Percentiles rank a stretch among this genome's conserved stretches.
These are phyloP conservation scores for Candida sonorensis DNA, from an alignment of 805 yeast species.

Conservation along the genomic window DNA sequence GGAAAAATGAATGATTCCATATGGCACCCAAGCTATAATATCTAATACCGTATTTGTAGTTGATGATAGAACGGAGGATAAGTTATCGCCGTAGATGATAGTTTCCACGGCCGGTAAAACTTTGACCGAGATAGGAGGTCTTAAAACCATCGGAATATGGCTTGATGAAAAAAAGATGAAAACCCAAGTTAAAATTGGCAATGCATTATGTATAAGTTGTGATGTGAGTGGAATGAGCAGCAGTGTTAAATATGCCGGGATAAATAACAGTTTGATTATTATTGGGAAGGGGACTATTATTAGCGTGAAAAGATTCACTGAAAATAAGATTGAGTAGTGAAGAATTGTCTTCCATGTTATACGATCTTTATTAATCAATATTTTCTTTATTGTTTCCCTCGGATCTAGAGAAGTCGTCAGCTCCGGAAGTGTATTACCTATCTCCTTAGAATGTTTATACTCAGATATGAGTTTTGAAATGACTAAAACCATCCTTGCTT, in stretches of 20 bases:
- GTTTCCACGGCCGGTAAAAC: slow-evolving; percentile 92
- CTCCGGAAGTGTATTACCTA: slow-evolving; percentile 8
- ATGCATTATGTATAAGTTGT: slow-evolving; percentile 77
- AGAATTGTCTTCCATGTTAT: slow-evolving; percentile 4
- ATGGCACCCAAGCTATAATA: slow-evolving; percentile 89
- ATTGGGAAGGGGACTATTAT: slow-evolving; percentile 16
- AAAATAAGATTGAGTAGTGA: slow-evolving; percentile 15
- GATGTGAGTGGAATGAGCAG: slow-evolving; percentile 67
- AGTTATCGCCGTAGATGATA: slow-evolving; percentile 85
- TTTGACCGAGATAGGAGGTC: slow-evolving; percentile 85
- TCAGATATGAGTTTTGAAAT: slow-evolving; percentile 7
- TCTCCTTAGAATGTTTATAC: slow-evolving; percentile 8
- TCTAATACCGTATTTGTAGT: slow-evolving; percentile 62
- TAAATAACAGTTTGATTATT: slow-evolving; percentile 11
- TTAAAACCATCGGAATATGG: slow-evolving; percentile 62
- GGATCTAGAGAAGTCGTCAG: slow-evolving; percentile 10
- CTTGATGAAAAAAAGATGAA: slow-evolving; percentile 74
- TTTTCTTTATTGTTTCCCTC: slow-evolving; percentile 3
- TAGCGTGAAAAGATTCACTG: slow-evolving; percentile 18
- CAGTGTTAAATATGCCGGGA: slow-evolving; percentile 12
- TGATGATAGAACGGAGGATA: slow-evolving; percentile 78
- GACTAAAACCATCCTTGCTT: slow-evolving; percentile 6
- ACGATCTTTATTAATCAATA: slow-evolving; percentile 1
- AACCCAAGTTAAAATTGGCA: slow-evolving; percentile 86
- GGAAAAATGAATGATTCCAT: slow-evolving; percentile 86